Evolutionary conservation across 1,284 basidiomycete genomes (phyloP).

Genomic region (Ceratobasidium sp.): DNA sequence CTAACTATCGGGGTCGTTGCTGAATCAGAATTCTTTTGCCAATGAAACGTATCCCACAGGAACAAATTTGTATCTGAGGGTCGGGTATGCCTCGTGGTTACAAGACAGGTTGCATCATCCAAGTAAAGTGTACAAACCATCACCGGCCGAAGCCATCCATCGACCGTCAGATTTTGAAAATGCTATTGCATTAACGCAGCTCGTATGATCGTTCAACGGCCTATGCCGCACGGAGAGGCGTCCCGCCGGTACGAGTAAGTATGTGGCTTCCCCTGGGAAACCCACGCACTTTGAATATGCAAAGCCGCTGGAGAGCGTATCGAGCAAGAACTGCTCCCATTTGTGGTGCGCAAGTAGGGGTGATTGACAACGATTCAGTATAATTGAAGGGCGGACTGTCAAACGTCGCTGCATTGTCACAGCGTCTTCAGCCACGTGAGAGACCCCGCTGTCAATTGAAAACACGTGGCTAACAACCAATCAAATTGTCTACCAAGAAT

Average conservation of each 20-base stretch:
- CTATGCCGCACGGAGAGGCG: constrained; percentile 9
- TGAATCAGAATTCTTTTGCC: constrained; percentile 7
- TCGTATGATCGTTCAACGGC: constrained; percentile 4
- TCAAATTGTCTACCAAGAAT: neutral
- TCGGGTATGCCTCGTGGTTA: constrained; percentile 17
- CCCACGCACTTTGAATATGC: constrained; percentile 16
- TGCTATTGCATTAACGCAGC: constrained; percentile 35
- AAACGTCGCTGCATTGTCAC: constrained; percentile 10
- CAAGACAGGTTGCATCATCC: constrained; percentile 32
- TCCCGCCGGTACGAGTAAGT: neutral
- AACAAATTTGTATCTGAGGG: constrained; percentile 31
- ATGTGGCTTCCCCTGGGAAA: constrained; percentile 2
- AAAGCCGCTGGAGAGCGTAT: constrained; percentile 27
- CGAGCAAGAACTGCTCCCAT: constrained; percentile 22
- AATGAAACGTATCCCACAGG: constrained; percentile 39
- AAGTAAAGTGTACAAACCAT: constrained; percentile 19
- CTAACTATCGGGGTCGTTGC: constrained; percentile 12
- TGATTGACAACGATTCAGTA: neutral
- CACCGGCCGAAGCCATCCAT: constrained; percentile 37
- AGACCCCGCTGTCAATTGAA: constrained; percentile 26
- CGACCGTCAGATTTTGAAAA: constrained; percentile 34
- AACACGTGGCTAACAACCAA: constrained; percentile 25
- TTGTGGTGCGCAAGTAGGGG: constrained; percentile 17
- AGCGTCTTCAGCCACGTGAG: constrained; percentile 21
- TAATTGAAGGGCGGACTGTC: constrained; percentile 9